Base-by-base conservation (phyloP, 2,329 filamentous ascomycete species). In the Cladophialophora carrionii region DNA sequence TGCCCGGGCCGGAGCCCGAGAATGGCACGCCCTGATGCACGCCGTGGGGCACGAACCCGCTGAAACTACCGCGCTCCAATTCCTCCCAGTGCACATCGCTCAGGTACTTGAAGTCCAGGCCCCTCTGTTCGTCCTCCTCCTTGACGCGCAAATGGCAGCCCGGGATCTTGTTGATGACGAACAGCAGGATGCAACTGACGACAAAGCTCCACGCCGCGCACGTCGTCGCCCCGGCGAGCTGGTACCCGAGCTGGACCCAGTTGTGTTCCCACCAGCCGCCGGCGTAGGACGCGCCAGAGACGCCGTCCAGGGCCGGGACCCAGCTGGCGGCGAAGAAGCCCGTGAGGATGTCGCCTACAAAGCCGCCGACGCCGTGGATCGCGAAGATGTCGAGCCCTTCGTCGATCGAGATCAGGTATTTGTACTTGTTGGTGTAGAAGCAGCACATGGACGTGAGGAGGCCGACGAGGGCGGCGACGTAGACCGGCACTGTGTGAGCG, bases 331-430 rank as follows among this genome's bases (percentile, higher is more conserved):
- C 84, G 61, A 87, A 87, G 34, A 87, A 77, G 2, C 85, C 85
- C 0, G 84, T 87, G 10, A 86, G 72, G 53, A 87, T 77, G 32
- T 83, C 81, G 10, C 85, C 85, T 0, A 86, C 79, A 69, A 82
- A 81, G 10, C 85, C 85, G 22, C 84, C 84, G 0, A 87, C 76
- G 24, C 84, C 84, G 70, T 87, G 85, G 34, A 87, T 80, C 26
- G 83, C 83, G 65, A 86, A 87, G 56, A 87, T 84, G 65, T 87
- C 84, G 58, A 87, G 78, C 1, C 84, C 84, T 52, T 87, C 84
- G 65, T 87, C 85, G 10, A 86, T 78, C 2, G 78, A 77, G 6
- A 86, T 74, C 66, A 83, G 76, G 54, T 84, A 76, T 68, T 85
- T 85, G 69, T 81, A 73, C 58, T 80, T 76, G 60, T 80, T 80